Evolutionary conservation across 2,329 filamentous ascomycete species (phyloP), one percentile per base, ranked within the genome.

Genomic region (Nothophoma quercina): DNA sequence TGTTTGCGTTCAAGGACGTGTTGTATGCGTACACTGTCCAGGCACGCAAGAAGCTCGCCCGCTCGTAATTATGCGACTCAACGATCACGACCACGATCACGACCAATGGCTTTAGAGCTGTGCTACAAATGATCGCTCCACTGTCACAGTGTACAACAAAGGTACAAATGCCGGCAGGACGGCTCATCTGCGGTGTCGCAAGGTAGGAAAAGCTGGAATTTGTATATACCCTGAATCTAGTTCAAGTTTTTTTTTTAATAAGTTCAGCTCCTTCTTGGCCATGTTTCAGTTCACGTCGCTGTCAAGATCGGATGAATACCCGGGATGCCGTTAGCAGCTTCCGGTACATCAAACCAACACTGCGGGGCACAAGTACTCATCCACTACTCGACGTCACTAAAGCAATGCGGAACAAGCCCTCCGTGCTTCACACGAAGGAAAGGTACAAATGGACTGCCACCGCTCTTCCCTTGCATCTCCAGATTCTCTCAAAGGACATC

Each of bases 1-100:
- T 99, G 52, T 99, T 99, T 73, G 95, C 93, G 2, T 97, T 99
- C 81, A 99, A 99, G 82, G 95, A 99, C 72, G 90, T 91, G 6
- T 83, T 99, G 5, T 99, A 98, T 73, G 90, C 91, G 67, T 86
- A 89, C 75, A 93, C 87, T 0, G 78, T 93, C 42, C 84, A 81
- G 65, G 83, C 91, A 25, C 82, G 90, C 51, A 74, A 63, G 65
- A 69, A 69, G 59, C 52, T 76, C 40, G 70, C 72, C 29, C 36
- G 56, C 26, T 64, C 60, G 60, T 78, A 83, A 85, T 34, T 8
- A 25, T 4, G 7, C 23, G 22, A 26, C 12, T 10, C 12, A 7
- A 10, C 28, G n/a, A n/a, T n/a, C n/a, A n/a, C n/a, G n/a, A n/a
- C n/a, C n/a, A n/a, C n/a, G n/a, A n/a, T n/a, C n/a, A n/a, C n/a